Conservation (phyloP, 306 rosid species). For the Cajanus cajan region DNA sequence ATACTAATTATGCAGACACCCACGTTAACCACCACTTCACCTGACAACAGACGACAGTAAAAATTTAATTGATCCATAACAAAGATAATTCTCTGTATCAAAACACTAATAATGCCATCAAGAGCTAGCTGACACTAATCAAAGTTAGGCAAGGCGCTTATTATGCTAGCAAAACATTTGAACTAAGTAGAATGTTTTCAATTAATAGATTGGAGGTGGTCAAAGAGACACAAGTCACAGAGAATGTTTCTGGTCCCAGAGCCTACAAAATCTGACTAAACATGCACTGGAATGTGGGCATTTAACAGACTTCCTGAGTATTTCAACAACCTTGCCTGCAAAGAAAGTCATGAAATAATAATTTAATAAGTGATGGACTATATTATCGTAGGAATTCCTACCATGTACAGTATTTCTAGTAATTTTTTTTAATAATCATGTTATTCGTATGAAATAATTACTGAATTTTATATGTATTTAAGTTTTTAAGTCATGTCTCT, state of each 20-base stretch:
- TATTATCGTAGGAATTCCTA: background rate
- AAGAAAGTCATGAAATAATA: background rate
- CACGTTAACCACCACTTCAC: background rate
- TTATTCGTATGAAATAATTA: too few relatives aligned
- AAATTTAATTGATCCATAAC: background rate
- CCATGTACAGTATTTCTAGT: background rate
- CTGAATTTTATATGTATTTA: too few relatives aligned
- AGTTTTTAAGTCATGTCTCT: background rate
- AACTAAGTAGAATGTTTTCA: background rate
- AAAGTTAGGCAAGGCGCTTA: background rate
- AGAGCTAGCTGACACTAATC: background rate
- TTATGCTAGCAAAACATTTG: background rate
- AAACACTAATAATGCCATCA: background rate
- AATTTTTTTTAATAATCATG: too few relatives aligned
- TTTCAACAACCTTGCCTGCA: background rate
- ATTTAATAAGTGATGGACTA: background rate
- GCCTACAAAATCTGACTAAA: background rate
- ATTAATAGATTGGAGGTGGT: background rate
- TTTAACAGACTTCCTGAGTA: background rate
- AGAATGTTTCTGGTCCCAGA: slow-evolving; percentile 3
- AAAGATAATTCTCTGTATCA: background rate
- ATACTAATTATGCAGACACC: slow-evolving; percentile 16
- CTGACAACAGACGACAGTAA: background rate
- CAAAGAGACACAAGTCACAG: background rate
- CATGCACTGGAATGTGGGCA: background rate